Conservation (phyloP, 176 grass and related monocot species). For the Oryza australiensis region DNA sequence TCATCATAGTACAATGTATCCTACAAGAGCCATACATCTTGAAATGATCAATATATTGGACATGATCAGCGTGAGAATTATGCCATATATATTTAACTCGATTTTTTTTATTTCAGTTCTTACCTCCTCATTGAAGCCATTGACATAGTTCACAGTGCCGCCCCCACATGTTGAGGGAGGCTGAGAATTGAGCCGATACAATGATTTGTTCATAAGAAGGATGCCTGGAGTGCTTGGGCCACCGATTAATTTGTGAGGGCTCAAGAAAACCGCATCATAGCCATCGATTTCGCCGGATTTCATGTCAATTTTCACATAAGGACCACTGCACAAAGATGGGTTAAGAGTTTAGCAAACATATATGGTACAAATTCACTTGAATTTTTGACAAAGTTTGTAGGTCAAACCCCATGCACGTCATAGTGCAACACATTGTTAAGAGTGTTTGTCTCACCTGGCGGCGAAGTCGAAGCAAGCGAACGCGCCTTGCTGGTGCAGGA, state of each 20-base stretch:
- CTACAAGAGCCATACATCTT: constrained; percentile 5
- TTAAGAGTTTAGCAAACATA: too few relatives aligned
- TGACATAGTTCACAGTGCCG: constrained; percentile 75
- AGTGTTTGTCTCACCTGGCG: constrained; percentile 44
- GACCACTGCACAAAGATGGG: constrained; percentile 41
- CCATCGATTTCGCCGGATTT: constrained; percentile 64
- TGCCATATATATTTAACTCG: neutral
- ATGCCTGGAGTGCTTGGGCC: constrained; percentile 71
- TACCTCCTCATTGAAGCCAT: constrained; percentile 68
- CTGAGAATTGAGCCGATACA: constrained; percentile 56
- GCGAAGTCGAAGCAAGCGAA: constrained; percentile 92
- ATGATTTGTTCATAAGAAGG: constrained; percentile 70
- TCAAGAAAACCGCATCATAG: constrained; percentile 77
- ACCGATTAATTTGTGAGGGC: constrained; percentile 78
- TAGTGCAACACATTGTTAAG: too few relatives aligned
- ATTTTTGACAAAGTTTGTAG: too few relatives aligned
- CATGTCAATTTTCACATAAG: constrained; percentile 85
- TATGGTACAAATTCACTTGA: too few relatives aligned
- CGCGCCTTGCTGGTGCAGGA: constrained; percentile 72
- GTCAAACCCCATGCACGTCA: too few relatives aligned
- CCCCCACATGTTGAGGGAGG: constrained; percentile 69
- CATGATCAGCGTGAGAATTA: neutral
- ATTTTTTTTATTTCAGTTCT: neutral
- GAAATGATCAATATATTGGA: neutral
- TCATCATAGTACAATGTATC: constrained; percentile 67